Conservation (phyloP, 2,329 filamentous ascomycete species). For the Colletotrichum lini region DNA sequence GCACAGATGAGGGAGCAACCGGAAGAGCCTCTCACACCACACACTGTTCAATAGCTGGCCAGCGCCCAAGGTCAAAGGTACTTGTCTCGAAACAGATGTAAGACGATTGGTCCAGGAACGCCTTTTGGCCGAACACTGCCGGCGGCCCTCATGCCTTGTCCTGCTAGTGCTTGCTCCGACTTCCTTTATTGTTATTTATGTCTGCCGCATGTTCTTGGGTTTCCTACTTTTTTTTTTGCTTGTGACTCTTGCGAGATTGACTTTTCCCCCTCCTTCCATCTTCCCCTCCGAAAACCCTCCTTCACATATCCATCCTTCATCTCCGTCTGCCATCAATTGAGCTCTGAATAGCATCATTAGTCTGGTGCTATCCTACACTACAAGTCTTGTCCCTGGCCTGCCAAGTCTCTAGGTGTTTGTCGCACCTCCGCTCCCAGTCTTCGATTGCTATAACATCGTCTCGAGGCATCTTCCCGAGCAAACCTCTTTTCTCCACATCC, state of each 20-base stretch:
- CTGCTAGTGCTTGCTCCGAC: conserved; percentile 37
- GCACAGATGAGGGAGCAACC: not conserved
- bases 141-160: conserved; percentile 30
- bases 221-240: conserved; percentile 35
- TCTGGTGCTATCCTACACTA: conserved; percentile 2
- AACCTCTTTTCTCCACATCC: not conserved
- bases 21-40: conserved; percentile 9
- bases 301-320: conserved; percentile 10
- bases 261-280: conserved; percentile 36
- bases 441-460: conserved; percentile 3
- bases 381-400: conserved; percentile 2
- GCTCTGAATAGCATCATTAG: conserved; percentile 41
- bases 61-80: conserved; percentile 40
- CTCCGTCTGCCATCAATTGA: not conserved
- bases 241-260: conserved; percentile 43
- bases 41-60: conserved; percentile 38
- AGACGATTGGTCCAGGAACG: conserved; percentile 42
- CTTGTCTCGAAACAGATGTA: conserved; percentile 41
- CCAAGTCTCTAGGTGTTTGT: not conserved
- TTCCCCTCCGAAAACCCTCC: conserved; percentile 23
- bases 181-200: conserved; percentile 24
- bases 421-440: not conserved
- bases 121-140: conserved; percentile 43
- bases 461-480: conserved; percentile 2
- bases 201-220: conserved; percentile 4